phyloP scores from a whole-genome alignment of 2,329 filamentous ascomycete genomes.

The Talaromyces islandicus region DNA sequence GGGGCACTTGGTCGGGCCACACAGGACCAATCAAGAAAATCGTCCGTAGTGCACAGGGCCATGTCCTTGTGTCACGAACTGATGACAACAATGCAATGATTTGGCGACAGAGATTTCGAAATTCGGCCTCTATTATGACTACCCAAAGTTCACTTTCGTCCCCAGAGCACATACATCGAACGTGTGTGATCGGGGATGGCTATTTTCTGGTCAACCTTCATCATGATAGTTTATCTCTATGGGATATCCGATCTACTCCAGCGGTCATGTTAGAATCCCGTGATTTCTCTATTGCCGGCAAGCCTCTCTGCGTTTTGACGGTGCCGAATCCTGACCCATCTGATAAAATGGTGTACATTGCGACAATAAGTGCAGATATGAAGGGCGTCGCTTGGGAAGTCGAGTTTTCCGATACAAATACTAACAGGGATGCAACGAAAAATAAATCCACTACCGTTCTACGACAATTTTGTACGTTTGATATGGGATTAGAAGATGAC shows the following conservation, averaged over 20 bases:
- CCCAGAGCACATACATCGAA: slow-evolving; percentile 68
- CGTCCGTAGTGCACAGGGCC: slow-evolving; percentile 75
- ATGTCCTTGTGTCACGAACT: slow-evolving; percentile 75
- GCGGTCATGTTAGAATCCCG: slow-evolving; percentile 56
- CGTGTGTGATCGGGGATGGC: slow-evolving; percentile 70
- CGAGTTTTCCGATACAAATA: slow-evolving; percentile 46
- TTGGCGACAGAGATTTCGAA: slow-evolving; percentile 63
- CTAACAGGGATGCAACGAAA: slow-evolving; percentile 20
- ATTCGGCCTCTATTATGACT: slow-evolving; percentile 50
- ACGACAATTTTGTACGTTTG: slow-evolving; percentile 64
- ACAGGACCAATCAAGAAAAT: slow-evolving; percentile 76
- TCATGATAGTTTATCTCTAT: slow-evolving; percentile 64
- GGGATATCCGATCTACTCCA: slow-evolving; percentile 63
- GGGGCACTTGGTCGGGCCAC: slow-evolving; percentile 76
- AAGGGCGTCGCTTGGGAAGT: slow-evolving; percentile 78
- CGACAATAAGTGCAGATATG: slow-evolving; percentile 74
- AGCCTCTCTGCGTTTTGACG: slow-evolving; percentile 72
- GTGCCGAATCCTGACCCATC: slow-evolving; percentile 57
- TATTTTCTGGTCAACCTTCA: slow-evolving; percentile 76
- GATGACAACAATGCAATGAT: slow-evolving; percentile 72
- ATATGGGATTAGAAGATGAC: slow-evolving; percentile 52
- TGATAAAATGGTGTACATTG: slow-evolving; percentile 60
- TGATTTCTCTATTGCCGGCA: slow-evolving; percentile 57
- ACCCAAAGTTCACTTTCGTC: slow-evolving; percentile 64
- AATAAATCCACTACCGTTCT: slow-evolving; percentile 43